A percentile compares a stretch with the other conserved stretches of the same genome.
Conservation (phyloP, 768 basidiomycete genomes). For the Strobilomyces dryophilus region DNA sequence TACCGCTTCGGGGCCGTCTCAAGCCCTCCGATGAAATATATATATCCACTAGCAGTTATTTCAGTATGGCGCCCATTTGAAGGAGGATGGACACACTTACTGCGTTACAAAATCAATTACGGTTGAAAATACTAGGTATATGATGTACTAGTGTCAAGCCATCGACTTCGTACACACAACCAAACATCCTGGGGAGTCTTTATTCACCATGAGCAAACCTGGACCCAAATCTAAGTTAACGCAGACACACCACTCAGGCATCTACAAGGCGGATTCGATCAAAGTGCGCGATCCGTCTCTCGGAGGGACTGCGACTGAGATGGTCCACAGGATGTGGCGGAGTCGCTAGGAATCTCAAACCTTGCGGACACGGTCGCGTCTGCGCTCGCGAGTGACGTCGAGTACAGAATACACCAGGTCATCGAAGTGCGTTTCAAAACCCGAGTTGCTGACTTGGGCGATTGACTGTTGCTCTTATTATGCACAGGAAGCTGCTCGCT, state of each 20-base stretch:
- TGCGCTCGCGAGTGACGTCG: constrained; percentile 90
- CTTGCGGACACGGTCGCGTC: constrained; percentile 78
- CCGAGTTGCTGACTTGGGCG: not conserved
- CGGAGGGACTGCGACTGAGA: constrained; percentile 6
- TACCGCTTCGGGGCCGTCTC: constrained; percentile 1
- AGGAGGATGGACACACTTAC: too few species aligned
- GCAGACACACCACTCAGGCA: constrained; percentile 51
- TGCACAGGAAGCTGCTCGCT: constrained; percentile 81
- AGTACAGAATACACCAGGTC: constrained; percentile 93
- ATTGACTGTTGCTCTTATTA: not conserved
- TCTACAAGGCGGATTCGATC: constrained; percentile 60
- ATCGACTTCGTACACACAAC: too few species aligned
- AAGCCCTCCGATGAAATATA: not conserved
- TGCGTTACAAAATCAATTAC: too few species aligned
- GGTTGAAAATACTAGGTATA: too few species aligned
- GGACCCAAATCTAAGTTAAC: constrained; percentile 43
- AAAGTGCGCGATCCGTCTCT: constrained; percentile 40
- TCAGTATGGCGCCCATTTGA: not conserved
- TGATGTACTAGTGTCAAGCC: too few species aligned
- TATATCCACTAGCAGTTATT: constrained; percentile 6
- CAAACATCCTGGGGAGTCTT: not conserved
- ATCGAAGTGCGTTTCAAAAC: constrained; percentile 59
- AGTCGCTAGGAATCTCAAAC: constrained; percentile 72
- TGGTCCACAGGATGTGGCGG: constrained; percentile 76
- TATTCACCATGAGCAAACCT: constrained; percentile 36